Percentiles rank a stretch among this genome's conserved stretches.
phyloP scores from a whole-genome alignment of 768 basidiomycete genomes.

The Tubosaeta brunneosetosa region DNA sequence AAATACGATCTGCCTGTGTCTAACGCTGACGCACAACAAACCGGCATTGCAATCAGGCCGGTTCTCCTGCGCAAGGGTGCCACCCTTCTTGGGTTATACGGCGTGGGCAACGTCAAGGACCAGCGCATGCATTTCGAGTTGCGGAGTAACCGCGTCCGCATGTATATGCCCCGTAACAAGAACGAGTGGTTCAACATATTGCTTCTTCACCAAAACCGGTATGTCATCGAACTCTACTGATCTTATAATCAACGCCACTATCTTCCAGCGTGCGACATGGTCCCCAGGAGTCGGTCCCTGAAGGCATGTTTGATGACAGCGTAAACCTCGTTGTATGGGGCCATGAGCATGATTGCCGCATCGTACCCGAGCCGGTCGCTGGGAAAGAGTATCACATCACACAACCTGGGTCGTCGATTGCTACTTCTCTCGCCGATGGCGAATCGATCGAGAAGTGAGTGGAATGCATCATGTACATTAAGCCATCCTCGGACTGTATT shows the following conservation, averaged over 20 bases:
- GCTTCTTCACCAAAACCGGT: conserved; percentile 96
- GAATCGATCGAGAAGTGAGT: conserved; percentile 85
- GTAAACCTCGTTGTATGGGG: conserved; percentile 96
- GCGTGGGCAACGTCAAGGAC: conserved; percentile 95
- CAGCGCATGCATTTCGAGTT: conserved; percentile 96
- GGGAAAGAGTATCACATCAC: conserved; percentile 89
- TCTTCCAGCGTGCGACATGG: conserved; percentile 80
- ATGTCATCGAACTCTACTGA: conserved; percentile 2
- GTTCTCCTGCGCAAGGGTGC: conserved; percentile 87
- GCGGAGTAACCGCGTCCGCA: conserved; percentile 85
- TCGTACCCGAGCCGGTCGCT: conserved; percentile 84
- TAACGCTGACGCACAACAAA: conserved; percentile 56
- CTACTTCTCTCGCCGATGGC: conserved; percentile 91
- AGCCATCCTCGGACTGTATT: neutral
- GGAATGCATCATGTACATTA: neutral
- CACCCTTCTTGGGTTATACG: conserved; percentile 87
- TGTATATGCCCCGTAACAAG: conserved; percentile 93
- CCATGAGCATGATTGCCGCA: conserved; percentile 97
- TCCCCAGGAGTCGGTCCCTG: conserved; percentile 91
- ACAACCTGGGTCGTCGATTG: conserved; percentile 93
- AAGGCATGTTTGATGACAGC: conserved; percentile 95
- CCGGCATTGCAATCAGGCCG: conserved; percentile 83
- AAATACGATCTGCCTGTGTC: conserved; percentile 83
- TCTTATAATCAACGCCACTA: conserved; percentile 11
- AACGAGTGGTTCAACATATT: conserved; percentile 94